phyloP scores from a whole-genome alignment of 2,329 filamentous ascomycete species.

The Davidsoniella australis region DNA sequence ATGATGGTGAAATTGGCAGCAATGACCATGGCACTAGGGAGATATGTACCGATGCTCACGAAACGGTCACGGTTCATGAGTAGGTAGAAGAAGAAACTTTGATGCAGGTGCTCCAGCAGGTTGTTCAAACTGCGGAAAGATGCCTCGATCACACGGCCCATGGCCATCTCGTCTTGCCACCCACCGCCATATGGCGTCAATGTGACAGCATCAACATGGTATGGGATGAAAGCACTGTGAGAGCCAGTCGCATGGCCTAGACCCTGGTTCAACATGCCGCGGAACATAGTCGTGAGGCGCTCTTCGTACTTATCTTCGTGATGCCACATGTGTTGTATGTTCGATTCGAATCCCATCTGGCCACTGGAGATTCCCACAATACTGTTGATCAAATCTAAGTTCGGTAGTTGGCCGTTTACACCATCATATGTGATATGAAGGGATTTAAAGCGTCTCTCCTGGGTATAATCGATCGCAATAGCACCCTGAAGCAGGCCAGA shows the following conservation, averaged over 20 bases:
- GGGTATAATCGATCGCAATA: slow-evolving; percentile 82
- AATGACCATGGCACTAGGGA: slow-evolving; percentile 93
- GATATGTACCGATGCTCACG: slow-evolving; percentile 93
- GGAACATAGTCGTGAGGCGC: slow-evolving; percentile 71
- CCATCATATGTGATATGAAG: slow-evolving; percentile 90
- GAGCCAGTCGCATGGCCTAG: slow-evolving; percentile 77
- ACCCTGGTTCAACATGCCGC: slow-evolving; percentile 84
- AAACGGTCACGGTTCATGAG: slow-evolving; percentile 84
- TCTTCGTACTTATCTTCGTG: slow-evolving; percentile 64
- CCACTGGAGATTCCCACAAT: slow-evolving; percentile 72
- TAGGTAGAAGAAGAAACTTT: slow-evolving; percentile 98
- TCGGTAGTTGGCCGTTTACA: slow-evolving; percentile 86
- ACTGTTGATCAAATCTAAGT: slow-evolving; percentile 90
- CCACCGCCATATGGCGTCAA: slow-evolving; percentile 81
- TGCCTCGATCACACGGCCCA: slow-evolving; percentile 78
- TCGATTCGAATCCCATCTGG: slow-evolving; percentile 78
- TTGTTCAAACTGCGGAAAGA: slow-evolving; percentile 92
- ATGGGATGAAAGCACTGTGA: slow-evolving; percentile 92
- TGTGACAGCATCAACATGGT: slow-evolving; percentile 92
- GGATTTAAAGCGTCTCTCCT: slow-evolving; percentile 67
- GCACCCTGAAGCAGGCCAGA: slow-evolving; percentile 86
- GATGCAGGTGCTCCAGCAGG: slow-evolving; percentile 85
- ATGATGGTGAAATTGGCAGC: slow-evolving; percentile 92
- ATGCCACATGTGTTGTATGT: slow-evolving; percentile 77
- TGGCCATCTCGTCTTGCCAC: slow-evolving; percentile 95